Conservation (phyloP, 139 green algal genomes). For the Chlamydomonas sp. region DNA sequence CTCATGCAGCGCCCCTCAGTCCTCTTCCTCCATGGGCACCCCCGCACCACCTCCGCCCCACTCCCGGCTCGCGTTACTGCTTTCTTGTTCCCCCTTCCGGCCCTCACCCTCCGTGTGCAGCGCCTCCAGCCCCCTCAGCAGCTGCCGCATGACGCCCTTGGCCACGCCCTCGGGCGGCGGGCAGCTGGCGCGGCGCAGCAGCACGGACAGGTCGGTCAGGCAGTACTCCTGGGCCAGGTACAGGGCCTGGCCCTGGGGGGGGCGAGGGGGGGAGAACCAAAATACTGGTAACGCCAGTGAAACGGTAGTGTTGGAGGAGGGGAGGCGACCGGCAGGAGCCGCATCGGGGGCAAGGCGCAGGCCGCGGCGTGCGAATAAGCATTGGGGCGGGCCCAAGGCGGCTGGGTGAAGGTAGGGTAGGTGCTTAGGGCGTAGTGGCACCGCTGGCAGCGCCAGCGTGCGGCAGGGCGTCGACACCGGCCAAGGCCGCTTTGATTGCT, state of each 20-base stretch:
- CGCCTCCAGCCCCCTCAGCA: constrained; percentile 43
- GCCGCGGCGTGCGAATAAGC: too few relatives aligned
- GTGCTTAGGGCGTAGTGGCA: too few relatives aligned
- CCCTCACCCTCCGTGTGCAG: constrained; percentile 47
- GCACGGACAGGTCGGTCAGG: constrained; percentile 39
- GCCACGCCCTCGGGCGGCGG: constrained; percentile 29
- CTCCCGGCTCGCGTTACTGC: neutral
- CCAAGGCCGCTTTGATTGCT: too few relatives aligned
- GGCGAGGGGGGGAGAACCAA: neutral
- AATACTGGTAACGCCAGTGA: neutral
- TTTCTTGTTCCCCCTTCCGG: neutral
- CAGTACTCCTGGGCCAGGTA: constrained; percentile 56
- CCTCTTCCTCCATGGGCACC: neutral
- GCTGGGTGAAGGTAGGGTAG: too few relatives aligned
- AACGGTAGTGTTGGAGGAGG: neutral
- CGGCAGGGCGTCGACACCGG: too few relatives aligned
- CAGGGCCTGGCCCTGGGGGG: constrained; percentile 37
- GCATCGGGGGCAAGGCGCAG: too few relatives aligned
- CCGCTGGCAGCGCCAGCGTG: too few relatives aligned
- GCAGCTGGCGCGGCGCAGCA: constrained; percentile 11
- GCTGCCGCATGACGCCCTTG: constrained; percentile 49
- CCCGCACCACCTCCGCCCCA: neutral
- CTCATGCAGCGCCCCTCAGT: neutral
- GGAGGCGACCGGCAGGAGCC: neutral
- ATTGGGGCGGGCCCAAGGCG: too few relatives aligned